phyloP scores from a whole-genome alignment of 768 basidiomycete species.

The Collybia sp. region DNA sequence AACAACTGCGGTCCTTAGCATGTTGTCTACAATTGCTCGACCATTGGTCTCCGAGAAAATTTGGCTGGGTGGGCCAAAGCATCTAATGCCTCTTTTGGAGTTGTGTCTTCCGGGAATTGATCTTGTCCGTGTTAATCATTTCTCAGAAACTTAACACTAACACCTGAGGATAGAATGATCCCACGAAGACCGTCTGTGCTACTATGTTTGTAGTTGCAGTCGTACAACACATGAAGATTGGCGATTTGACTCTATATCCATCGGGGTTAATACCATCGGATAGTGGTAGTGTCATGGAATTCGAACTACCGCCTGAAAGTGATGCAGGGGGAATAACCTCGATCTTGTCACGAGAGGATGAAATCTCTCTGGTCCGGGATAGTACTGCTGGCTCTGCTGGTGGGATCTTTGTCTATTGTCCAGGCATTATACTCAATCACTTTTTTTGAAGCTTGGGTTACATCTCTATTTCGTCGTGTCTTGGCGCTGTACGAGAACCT shows the following conservation, averaged over 20 bases:
- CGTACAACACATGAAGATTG: slow-evolving; percentile 74
- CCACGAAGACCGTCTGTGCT: slow-evolving; percentile 73
- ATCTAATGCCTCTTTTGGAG: slow-evolving; percentile 83
- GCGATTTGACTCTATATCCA: slow-evolving; percentile 64
- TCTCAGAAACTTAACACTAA: slow-evolving; percentile 1
- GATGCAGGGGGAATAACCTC: slow-evolving; percentile 31
- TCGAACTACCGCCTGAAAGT: slow-evolving; percentile 53
- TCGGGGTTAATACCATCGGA: slow-evolving; percentile 50
- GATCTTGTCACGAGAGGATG: slow-evolving; percentile 55
- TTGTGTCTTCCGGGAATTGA: slow-evolving; percentile 91
- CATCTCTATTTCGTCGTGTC: slow-evolving; percentile 70
- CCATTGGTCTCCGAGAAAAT: slow-evolving; percentile 72
- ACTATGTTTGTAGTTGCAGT: slow-evolving; percentile 73
- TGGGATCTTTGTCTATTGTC: slow-evolving; percentile 20
- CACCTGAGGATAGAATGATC: slow-evolving; percentile 56
- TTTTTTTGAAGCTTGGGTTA: slow-evolving; percentile 71
- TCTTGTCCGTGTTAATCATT: slow-evolving; percentile 44
- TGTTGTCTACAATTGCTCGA: slow-evolving; percentile 71
- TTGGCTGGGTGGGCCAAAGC: slow-evolving; percentile 86
- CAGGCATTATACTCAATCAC: neutral
- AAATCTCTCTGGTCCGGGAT: slow-evolving; percentile 68
- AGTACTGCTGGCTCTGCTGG: slow-evolving; percentile 79
- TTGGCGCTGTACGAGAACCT: slow-evolving; percentile 86
- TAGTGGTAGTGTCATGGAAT: slow-evolving; percentile 51
- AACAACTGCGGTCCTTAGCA: slow-evolving; percentile 86